Base-by-base conservation (phyloP, 129 eudicot genomes). In the Centrapalus pauciflorus region DNA sequence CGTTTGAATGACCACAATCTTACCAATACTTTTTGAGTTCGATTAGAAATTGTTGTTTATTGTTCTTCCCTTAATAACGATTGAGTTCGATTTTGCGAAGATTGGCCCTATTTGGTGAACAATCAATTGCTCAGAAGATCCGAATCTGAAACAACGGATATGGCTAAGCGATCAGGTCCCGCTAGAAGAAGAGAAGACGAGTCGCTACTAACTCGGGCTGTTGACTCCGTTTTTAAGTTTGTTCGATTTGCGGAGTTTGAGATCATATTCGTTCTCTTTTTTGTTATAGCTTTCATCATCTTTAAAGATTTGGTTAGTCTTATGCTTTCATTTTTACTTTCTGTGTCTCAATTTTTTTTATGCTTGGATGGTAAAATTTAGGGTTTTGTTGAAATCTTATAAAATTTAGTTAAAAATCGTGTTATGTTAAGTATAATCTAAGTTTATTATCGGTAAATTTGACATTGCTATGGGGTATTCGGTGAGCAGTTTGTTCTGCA, bases 201-300 rank as follows among this genome's bases (percentile, higher is more conserved):
- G 7, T 81, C 95, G 54, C 8, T 78, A 7, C 38, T 91, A 58
- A 87, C 90, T 77, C 89, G 97, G 45, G 73, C 71, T 20, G 96
- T 91, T 30, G 74, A 76, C 82, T 81, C 94, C 9, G 84, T 88
- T 5, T 91, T 87, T 70, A 43, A 69, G 4, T 91, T 88, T 74
- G 74, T 91, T 26, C 89, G 90, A 27, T 77, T 75, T 1, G 96
- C 98, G 0, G 98, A 91, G 86, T 91, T 91, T 76, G 98, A 91
- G 90, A 91, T 91, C 78, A 84, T 91, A 38, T 91, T 91, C 74
- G 76, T 91, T 19, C 86, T 88, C 71, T 91, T 91, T 87, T 91
- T 91, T 66, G 12, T 83, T 38, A 49, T 83, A 66, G 87, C 86
- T 61, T 91, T 76, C 71, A 23, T 91, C 77, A 64, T 91, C 79